Evolutionary conservation across 805 yeast species (phyloP), one percentile per base, ranked within the genome.

Genomic region (Saturnispora sanitii): DNA sequence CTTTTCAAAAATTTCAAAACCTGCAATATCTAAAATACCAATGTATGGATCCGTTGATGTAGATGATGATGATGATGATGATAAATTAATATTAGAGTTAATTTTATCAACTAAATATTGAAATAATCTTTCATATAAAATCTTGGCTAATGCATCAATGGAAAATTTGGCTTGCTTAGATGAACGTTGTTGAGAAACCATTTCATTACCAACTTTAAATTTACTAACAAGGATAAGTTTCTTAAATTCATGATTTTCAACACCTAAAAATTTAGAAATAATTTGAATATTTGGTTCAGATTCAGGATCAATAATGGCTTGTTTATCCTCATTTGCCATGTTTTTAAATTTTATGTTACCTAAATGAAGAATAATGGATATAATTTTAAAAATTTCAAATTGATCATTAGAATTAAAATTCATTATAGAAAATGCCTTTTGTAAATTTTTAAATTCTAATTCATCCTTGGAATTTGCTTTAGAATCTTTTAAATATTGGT

Each of bases 191-290:
- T 86, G 94, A 17, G 77, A 72, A 29, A 92, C 86, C 60, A 72
- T 70, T 57, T 92, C 98, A 49, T 76, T 71, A 2, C 98, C 98
- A 4, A 96, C 96, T 55, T 78, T 85, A 9, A 88, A 94, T 52
- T 76, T 80, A 4, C 96, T 96, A 29, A 74, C 72, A 26, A 87
- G 58, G 9, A 92, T 65, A 0, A 82, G 68, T 33, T 74, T 75
- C 43, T 67, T 68, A 47, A 82, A 74, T 1, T 68, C 59, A 20
- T 61, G 57, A 3, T 67, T 60, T 3, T 51, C 16, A 19, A 90
- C 73, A 1, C 94, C 94, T 33, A 90, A 67, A 19, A 87, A 61
- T 15, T 68, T 64, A 23, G 82, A 70, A 3, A 83, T 69, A 6
- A 60, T 59, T 20, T 68, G 70, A 3, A 78, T 64, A 26, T 73